Conservation (phyloP, 2,329 filamentous ascomycete species). For the Sclerotinia glacialis region DNA sequence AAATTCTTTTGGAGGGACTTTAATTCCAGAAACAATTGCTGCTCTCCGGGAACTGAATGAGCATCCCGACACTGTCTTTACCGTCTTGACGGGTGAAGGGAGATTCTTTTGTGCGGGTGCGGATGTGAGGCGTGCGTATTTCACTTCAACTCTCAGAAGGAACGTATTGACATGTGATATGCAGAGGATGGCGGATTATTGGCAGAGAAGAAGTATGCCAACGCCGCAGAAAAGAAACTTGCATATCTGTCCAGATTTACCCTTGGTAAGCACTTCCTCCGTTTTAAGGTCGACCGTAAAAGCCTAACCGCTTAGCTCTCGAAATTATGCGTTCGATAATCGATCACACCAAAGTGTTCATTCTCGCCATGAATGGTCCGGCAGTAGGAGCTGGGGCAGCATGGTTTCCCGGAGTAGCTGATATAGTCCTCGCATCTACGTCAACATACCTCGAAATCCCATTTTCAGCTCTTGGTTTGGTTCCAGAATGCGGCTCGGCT, state of each 20-base stretch:
- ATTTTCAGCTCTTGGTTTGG: slow-evolving; percentile 48
- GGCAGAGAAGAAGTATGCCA: slow-evolving; percentile 23
- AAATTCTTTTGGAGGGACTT: slow-evolving; percentile 48
- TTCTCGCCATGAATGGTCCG: slow-evolving; percentile 51
- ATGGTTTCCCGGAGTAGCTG: slow-evolving; percentile 50
- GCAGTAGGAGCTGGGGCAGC: slow-evolving; percentile 50
- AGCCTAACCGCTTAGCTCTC: slow-evolving; percentile 18
- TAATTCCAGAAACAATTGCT: slow-evolving; percentile 45
- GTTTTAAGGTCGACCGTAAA: not conserved
- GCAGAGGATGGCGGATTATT: slow-evolving; percentile 22
- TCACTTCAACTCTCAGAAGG: too few relatives aligned
- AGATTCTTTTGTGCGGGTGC: slow-evolving; percentile 51
- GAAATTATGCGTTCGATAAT: slow-evolving; percentile 47
- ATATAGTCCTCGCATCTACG: slow-evolving; percentile 48
- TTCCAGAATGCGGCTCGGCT: slow-evolving; percentile 49
- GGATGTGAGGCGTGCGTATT: slow-evolving; percentile 44
- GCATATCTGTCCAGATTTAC: slow-evolving; percentile 29
- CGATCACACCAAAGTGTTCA: slow-evolving; percentile 50
- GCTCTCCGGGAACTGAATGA: slow-evolving; percentile 47
- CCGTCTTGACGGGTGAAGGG: slow-evolving; percentile 50
- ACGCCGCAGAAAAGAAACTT: slow-evolving; percentile 34
- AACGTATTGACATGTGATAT: not conserved
- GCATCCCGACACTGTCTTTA: slow-evolving; percentile 50
- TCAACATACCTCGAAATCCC: slow-evolving; percentile 49
- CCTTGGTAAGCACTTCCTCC: slow-evolving; percentile 23